A percentile compares a stretch with the other conserved stretches of the same genome.
These are phyloP conservation scores for Aspergillus cejpii DNA, from an alignment of 2,329 filamentous ascomycete species.

Conservation along the genomic window DNA sequence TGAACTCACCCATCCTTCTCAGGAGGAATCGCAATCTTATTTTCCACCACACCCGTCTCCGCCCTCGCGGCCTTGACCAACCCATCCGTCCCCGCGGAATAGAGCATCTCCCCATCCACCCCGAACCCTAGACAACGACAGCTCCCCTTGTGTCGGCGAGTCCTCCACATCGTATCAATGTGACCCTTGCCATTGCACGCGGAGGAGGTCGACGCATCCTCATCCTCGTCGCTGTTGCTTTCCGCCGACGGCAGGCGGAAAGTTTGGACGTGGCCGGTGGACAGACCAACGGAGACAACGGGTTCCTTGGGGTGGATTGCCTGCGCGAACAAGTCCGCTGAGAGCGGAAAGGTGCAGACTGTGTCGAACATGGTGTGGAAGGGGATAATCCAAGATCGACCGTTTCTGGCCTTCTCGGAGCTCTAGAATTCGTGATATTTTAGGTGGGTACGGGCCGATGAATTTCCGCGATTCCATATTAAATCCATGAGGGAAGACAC, in stretches of 20 bases:
- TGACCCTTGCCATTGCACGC: conserved; percentile 60
- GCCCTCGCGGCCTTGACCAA: conserved; percentile 56
- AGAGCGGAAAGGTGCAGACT: conserved; percentile 79
- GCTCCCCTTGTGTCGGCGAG: conserved; percentile 86
- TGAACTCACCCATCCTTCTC: conserved; percentile 37
- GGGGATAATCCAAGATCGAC: not conserved
- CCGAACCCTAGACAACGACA: conserved; percentile 76
- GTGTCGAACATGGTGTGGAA: conserved; percentile 69
- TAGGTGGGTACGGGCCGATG: conserved; percentile 17
- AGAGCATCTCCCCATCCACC: conserved; percentile 64
- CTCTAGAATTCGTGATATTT: conserved; percentile 6
- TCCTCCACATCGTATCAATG: conserved; percentile 80
- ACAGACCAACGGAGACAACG: conserved; percentile 76
- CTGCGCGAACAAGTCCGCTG: conserved; percentile 80
- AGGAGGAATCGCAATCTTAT: conserved; percentile 71
- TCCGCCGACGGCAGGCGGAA: conserved; percentile 63
- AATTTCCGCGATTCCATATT: conserved; percentile 15
- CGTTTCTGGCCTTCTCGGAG: conserved; percentile 4
- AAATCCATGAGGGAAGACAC: too few relatives aligned
- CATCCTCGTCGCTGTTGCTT: conserved; percentile 46
- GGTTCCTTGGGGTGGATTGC: conserved; percentile 78
- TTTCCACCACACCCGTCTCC: conserved; percentile 60
- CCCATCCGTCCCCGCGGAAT: conserved; percentile 56
- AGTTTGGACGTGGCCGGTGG: conserved; percentile 77
- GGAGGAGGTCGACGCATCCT: conserved; percentile 30